Conservation (phyloP, 2,329 filamentous ascomycete species). For the Arthroderma sp. region DNA sequence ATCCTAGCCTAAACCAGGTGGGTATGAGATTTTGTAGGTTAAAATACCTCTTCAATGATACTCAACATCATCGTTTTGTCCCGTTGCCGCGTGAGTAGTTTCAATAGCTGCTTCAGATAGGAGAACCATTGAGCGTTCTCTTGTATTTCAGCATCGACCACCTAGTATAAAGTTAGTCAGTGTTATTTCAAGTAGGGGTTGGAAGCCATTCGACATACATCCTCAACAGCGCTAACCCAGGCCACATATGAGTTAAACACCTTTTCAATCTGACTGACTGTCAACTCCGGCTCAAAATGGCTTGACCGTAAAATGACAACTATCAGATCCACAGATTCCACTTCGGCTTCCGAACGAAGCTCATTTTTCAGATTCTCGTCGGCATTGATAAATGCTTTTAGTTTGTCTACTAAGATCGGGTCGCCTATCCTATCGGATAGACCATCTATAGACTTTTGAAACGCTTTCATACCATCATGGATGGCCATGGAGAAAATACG, state of each 20-base stretch:
- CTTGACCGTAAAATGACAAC: constrained; percentile 76
- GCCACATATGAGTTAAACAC: constrained; percentile 92
- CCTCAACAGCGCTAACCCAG: constrained; percentile 89
- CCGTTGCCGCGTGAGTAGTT: constrained; percentile 76
- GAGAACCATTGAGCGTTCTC: constrained; percentile 87
- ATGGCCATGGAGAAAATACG: constrained; percentile 87
- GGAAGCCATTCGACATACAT: constrained; percentile 30
- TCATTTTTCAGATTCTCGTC: constrained; percentile 60
- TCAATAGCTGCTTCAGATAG: constrained; percentile 85
- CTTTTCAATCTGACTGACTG: constrained; percentile 61
- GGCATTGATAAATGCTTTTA: constrained; percentile 64
- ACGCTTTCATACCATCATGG: constrained; percentile 74
- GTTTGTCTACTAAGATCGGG: constrained; percentile 61
- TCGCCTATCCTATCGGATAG: constrained; percentile 70
- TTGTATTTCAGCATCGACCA: constrained; percentile 70
- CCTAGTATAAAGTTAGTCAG: constrained; percentile 1
- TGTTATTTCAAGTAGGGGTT: constrained; percentile 9
- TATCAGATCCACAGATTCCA: constrained; percentile 69
- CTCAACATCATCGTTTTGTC: constrained; percentile 97
- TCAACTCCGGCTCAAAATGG: constrained; percentile 56
- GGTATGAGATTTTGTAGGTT: neutral
- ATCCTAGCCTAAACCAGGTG: neutral
- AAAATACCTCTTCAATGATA: constrained; percentile 65
- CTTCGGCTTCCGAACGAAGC: constrained; percentile 59
- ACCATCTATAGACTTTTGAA: constrained; percentile 75